Base-by-base conservation (phyloP, 2,329 filamentous ascomycete species). In the Fusarium dlaminii region DNA sequence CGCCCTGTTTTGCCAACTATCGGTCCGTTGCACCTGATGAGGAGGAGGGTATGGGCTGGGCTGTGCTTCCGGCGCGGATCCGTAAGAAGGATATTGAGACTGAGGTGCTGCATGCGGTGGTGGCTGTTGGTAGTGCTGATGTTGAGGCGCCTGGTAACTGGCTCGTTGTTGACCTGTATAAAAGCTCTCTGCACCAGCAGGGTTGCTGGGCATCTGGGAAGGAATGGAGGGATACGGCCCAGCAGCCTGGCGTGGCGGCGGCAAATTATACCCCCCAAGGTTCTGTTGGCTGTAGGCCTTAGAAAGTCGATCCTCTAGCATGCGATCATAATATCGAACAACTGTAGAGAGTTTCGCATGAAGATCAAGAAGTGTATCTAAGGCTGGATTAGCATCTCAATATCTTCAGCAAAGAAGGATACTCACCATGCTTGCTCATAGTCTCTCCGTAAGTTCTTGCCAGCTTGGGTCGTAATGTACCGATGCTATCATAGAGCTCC, bases 371-470 rank as follows among this genome's bases (percentile, higher is more conserved):
- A 99, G 87, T 1, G 96, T 96, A 81, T 99, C 95, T 96, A 70
- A 22, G 46, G 27, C 18, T 49, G 22, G 20, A 70, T 81, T 67
- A 80, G 70, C 37, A 52, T 36, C 32, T 36, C 32, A 20, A 22
- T 36, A 34, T 45, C 22, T 18, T 36, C 18, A 29, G 30, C 37
- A 20, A 6, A 9, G 34, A 42, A 13, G 6, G 9, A 40, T 45
- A 61, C 90, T 81, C 85, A 94, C 94, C 95, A 82, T 98, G 96
- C 83, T 99, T 99, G 89, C 96, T 98, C 96, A 99, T 98, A 1
- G 96, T 98, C 85, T 99, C 96, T 63, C 96, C 96, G 80, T 98
- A 98, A 1, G 96, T 98, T 65, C 96, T 90, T 9, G 96, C 96
- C 63, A 99, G 87, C 82, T 99, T 99, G 4, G 96, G 96, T 56